phyloP scores from a whole-genome alignment of 495 filamentous ascomycete species.

The Neurospora hispaniola region DNA sequence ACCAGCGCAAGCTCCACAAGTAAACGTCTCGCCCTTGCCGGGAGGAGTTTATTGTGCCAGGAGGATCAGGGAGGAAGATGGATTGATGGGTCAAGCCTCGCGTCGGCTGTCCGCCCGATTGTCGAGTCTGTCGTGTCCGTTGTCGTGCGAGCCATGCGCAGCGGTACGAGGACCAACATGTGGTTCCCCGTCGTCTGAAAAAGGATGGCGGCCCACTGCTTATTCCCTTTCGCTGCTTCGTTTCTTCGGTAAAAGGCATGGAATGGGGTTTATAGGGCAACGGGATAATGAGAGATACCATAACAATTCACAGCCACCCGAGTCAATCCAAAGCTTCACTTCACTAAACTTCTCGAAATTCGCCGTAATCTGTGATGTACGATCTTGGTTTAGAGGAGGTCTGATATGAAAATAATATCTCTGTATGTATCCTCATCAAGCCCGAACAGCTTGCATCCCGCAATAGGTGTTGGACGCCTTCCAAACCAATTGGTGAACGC shows the following conservation, averaged over 20 bases:
- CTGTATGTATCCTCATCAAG: not conserved
- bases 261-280: conserved; percentile 22
- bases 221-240: conserved; percentile 17
- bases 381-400: not conserved
- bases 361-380: not conserved
- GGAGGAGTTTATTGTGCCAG: conserved; percentile 2
- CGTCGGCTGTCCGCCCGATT: conserved; percentile 23
- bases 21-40: conserved; percentile 38
- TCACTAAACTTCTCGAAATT: not conserved
- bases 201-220: conserved; percentile 6
- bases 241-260: conserved; percentile 20
- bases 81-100: conserved; percentile 10
- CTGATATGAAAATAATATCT: not conserved
- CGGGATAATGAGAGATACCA: conserved; percentile 23
- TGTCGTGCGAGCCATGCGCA: not conserved
- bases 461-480: not conserved
- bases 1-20: conserved; percentile 95
- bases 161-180: not conserved
- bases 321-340: conserved; percentile 8
- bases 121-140: conserved; percentile 20
- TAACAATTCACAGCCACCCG: conserved; percentile 12
- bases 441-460: not conserved
- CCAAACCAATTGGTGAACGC: not conserved
- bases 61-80: conserved; percentile 6
- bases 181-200: not conserved